Conservation (phyloP, 192 early-diverging fungal species). For the Geranomyces variabilis region DNA sequence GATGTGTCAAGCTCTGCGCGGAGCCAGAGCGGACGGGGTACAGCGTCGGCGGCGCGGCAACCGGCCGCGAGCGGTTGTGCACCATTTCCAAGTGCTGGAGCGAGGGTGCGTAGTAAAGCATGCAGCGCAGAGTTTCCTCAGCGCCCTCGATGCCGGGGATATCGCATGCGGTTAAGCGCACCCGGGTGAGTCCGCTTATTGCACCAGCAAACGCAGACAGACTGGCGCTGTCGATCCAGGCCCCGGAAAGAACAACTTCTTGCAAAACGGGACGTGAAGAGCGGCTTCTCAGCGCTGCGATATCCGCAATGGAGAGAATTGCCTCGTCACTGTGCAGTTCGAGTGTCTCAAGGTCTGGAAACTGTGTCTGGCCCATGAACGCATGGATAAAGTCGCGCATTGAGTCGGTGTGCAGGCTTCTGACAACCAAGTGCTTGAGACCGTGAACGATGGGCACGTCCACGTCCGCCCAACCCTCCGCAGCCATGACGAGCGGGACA, state of each 20-base stretch:
- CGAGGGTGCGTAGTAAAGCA: not conserved
- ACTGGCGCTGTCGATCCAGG: not conserved
- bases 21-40: not conserved
- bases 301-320: not conserved
- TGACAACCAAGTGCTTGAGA: not conserved
- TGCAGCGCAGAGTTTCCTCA: not conserved
- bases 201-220: not conserved
- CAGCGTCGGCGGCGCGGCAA: not conserved
- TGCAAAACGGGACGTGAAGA: not conserved
- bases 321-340: constrained; percentile 15
- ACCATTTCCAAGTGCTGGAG: constrained; percentile 2
- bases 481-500: constrained; percentile 15
- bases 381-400: not conserved
- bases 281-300: not conserved
- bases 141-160: constrained; percentile 1
- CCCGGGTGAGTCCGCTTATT: not conserved
- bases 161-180: constrained; percentile 7
- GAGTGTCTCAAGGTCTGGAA: constrained; percentile 6
- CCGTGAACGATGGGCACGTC: not conserved
- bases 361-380: not conserved
- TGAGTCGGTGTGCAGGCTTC: constrained; percentile 12
- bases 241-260: not conserved
- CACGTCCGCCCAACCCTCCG: constrained; percentile 14
- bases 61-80: not conserved
- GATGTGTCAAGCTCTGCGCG: not conserved